Evolutionary conservation across 331 rosid genomes (phyloP).

Genomic region (Dryas integrifolia): DNA sequence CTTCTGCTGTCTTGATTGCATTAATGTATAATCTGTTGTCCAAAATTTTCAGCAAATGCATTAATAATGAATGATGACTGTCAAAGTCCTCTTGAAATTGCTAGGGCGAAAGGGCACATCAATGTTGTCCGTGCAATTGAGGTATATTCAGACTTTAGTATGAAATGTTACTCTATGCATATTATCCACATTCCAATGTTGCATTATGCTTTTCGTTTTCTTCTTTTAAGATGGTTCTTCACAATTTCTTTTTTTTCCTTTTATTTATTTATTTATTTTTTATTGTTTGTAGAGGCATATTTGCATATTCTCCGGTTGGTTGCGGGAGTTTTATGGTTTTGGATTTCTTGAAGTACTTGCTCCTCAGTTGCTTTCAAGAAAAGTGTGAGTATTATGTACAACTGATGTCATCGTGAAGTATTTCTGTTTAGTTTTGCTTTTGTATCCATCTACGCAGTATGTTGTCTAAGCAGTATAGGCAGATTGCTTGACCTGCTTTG

Average conservation of each 20-base stretch:
- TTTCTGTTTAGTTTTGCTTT: conserved; percentile 7
- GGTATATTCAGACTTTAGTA: conserved; percentile 39
- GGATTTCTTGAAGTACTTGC: conserved; percentile 83
- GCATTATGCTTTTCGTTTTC: not conserved
- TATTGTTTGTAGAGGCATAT: conserved; percentile 60
- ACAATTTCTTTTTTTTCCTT: conserved; percentile 12
- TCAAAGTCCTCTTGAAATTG: conserved; percentile 85
- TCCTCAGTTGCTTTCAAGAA: conserved; percentile 74
- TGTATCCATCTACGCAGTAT: conserved; percentile 11
- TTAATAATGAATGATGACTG: conserved; percentile 89
- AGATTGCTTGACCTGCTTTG: conserved; percentile 26
- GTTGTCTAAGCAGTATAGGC: conserved; percentile 17
- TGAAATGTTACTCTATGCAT: conserved; percentile 6
- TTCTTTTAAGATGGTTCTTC: conserved; percentile 15
- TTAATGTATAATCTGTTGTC: conserved; percentile 23
- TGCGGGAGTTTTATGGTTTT: conserved; percentile 88
- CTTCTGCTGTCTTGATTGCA: not conserved
- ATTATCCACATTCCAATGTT: conserved; percentile 15
- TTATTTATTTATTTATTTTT: conserved; percentile 8
- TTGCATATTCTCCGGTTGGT: conserved; percentile 93
- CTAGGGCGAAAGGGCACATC: conserved; percentile 75
- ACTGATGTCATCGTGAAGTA: conserved; percentile 28
- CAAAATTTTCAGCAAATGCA: conserved; percentile 65
- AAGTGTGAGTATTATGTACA: conserved; percentile 59
- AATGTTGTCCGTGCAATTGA: conserved; percentile 83